phyloP scores from a whole-genome alignment of 2,329 filamentous ascomycete genomes.

The Cadophora sp. region DNA sequence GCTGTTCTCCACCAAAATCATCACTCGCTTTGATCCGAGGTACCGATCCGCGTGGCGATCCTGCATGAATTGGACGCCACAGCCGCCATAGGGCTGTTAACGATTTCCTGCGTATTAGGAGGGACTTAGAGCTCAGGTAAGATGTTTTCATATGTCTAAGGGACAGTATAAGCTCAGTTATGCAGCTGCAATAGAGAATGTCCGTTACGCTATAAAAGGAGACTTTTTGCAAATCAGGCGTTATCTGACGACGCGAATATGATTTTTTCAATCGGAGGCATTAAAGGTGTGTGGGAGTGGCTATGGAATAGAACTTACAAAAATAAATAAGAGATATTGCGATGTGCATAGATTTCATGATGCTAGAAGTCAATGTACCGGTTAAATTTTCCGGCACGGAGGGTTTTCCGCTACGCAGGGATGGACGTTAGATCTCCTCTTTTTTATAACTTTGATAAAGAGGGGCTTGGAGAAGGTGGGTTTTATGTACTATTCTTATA shows the following conservation, averaged over 20 bases:
- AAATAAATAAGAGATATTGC: not conserved
- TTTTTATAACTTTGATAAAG: no score
- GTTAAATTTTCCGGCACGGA: slow-evolving; percentile 3
- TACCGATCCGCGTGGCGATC: not conserved
- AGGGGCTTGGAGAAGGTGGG: no score
- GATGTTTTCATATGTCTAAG: not conserved
- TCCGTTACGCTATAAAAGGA: not conserved
- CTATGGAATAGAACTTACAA: not conserved
- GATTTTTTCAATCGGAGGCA: not conserved
- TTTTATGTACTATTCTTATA: no score
- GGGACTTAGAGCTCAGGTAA: not conserved
- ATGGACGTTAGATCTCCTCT: not conserved
- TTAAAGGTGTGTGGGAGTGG: not conserved
- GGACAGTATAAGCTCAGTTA: not conserved
- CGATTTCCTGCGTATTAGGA: not conserved
- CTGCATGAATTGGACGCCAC: not conserved
- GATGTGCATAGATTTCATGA: not conserved
- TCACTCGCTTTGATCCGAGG: not conserved
- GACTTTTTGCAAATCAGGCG: not conserved
- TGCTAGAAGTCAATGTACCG: slow-evolving; percentile 7
- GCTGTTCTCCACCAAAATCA: not conserved
- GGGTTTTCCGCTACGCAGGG: slow-evolving; percentile 7
- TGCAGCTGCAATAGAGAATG: not conserved
- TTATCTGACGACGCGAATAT: not conserved
- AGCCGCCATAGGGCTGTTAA: not conserved